Evolutionary conservation across 208 protist genomes (phyloP).

Genomic region (Leishmania mexicana): DNA sequence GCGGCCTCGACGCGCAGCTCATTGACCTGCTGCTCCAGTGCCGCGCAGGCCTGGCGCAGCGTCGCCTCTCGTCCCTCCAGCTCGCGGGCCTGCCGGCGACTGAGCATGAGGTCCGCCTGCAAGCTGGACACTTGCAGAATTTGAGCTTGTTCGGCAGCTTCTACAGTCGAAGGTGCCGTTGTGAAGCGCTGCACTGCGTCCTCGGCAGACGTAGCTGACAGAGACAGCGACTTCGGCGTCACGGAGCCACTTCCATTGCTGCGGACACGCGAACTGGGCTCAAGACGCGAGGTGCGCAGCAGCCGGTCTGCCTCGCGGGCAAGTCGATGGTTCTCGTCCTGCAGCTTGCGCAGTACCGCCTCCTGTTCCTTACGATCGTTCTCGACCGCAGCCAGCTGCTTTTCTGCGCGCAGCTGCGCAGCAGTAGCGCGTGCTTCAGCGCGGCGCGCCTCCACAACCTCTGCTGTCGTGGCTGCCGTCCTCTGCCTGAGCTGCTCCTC

Average conservation of each 20-base stretch:
- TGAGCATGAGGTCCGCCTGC: conserved; percentile 58
- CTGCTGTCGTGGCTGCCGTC: conserved; percentile 22
- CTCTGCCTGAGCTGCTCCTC: conserved; percentile 40
- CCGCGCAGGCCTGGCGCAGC: conserved; percentile 26
- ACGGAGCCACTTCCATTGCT: conserved; percentile 7
- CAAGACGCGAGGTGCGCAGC: conserved; percentile 21
- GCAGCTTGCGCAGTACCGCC: conserved; percentile 11
- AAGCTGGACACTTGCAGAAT: conserved; percentile 60
- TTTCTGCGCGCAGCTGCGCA: conserved; percentile 40
- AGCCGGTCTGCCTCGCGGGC: conserved; percentile 32
- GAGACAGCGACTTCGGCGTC: neutral
- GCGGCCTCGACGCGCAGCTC: conserved; percentile 13
- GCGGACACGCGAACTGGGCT: neutral
- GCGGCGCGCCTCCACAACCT: conserved; percentile 47
- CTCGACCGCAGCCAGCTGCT: conserved; percentile 26
- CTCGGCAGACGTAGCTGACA: neutral
- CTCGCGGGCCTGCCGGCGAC: conserved; percentile 39
- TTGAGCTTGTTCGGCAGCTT: conserved; percentile 46
- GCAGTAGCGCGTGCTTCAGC: conserved; percentile 41
- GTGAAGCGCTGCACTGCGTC: neutral
- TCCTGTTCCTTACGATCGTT: conserved; percentile 29
- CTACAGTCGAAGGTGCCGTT: conserved; percentile 11
- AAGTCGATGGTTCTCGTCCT: conserved; percentile 36
- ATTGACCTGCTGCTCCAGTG: conserved; percentile 27
- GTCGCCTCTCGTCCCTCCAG: conserved; percentile 43